These are phyloP conservation scores for Magnusiomyces suaveolens DNA, from an alignment of 1,139 yeast species.

Conservation along the genomic window DNA sequence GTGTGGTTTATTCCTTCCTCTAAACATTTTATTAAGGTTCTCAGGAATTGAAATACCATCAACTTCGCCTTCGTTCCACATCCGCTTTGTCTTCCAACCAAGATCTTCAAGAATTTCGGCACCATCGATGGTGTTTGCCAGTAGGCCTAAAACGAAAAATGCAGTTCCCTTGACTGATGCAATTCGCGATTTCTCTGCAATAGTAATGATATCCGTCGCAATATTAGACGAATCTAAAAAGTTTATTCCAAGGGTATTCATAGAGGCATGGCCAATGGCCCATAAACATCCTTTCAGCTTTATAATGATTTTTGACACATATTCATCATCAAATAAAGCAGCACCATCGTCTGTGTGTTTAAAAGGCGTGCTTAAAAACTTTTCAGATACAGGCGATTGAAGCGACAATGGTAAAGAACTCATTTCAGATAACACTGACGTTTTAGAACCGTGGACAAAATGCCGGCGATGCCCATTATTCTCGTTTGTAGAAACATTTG, in stretches of 20 bases:
- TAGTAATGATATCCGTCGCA: constrained; percentile 45
- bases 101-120: constrained; percentile 75
- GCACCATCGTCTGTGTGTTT: constrained; percentile 21
- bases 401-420: background rate
- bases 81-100: constrained; percentile 50
- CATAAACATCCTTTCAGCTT: constrained; percentile 68
- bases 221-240: constrained; percentile 53
- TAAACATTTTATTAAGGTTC: constrained; percentile 16
- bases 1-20: background rate
- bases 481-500: background rate
- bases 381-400: background rate
- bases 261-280: constrained; percentile 80
- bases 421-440: background rate
- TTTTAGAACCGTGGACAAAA: background rate
- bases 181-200: constrained; percentile 46
- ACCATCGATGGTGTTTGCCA: constrained; percentile 68
- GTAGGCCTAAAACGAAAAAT: constrained; percentile 65
- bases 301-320: constrained; percentile 27
- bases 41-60: constrained; percentile 34
- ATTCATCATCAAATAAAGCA: constrained; percentile 17
- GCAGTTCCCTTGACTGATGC: constrained; percentile 68
- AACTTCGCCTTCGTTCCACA: background rate
- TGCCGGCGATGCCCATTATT: background rate
- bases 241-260: constrained; percentile 51
- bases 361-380: constrained; percentile 6